Evolutionary conservation across 441 rosid species (phyloP).

Genomic region (Populus hybrid): DNA sequence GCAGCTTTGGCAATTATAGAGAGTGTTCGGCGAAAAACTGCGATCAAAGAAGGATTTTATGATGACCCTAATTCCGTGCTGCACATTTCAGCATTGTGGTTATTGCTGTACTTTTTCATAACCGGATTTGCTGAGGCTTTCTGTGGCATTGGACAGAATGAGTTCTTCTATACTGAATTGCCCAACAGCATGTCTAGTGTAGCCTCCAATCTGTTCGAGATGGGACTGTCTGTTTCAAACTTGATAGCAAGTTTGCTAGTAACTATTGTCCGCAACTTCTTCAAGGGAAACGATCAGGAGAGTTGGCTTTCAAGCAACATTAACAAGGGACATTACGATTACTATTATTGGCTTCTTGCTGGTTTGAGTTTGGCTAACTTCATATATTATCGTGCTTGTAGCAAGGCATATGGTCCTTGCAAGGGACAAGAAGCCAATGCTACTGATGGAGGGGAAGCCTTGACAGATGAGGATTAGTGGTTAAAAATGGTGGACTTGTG

Average conservation of each 20-base stretch:
- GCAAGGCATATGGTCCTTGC: conserved; percentile 41
- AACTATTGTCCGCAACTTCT: conserved; percentile 27
- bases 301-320: conserved; percentile 45
- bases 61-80: conserved; percentile 26
- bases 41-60: conserved; percentile 23
- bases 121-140: conserved; percentile 48
- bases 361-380: conserved; percentile 35
- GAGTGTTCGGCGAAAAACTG: conserved; percentile 24
- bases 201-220: conserved; percentile 33
- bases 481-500: background rate
- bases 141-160: conserved; percentile 40
- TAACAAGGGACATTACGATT: conserved; percentile 44
- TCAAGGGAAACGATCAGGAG: conserved; percentile 22
- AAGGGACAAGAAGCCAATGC: background rate
- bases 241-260: conserved; percentile 38
- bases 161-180: conserved; percentile 54
- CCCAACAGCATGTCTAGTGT: conserved; percentile 60
- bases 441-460: background rate
- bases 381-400: conserved; percentile 33
- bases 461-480: background rate
- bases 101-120: conserved; percentile 33
- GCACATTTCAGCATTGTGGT: conserved; percentile 56
- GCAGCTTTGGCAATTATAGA: conserved; percentile 38
- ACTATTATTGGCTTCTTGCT: conserved; percentile 41
- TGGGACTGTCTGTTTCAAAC: conserved; percentile 27